Evolutionary conservation across 2,329 filamentous ascomycete species (phyloP).

Genomic region (Paraphoma sp.): DNA sequence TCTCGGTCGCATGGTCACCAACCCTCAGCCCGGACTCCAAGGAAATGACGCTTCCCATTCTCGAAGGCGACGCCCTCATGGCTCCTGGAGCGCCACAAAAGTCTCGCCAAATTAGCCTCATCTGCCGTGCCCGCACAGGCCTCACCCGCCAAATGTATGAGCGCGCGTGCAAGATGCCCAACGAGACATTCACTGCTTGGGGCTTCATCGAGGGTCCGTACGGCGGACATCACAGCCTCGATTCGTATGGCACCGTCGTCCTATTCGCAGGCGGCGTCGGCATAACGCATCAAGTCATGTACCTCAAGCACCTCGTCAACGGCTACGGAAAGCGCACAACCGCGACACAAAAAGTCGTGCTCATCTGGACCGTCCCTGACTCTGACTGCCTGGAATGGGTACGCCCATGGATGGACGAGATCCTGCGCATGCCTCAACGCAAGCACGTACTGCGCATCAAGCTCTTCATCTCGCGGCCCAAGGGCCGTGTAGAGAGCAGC

Average conservation of each 20-base stretch:
- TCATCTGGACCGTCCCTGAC: slow-evolving; percentile 81
- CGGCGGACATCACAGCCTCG: slow-evolving; percentile 71
- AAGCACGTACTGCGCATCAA: slow-evolving; percentile 66
- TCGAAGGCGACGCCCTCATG: slow-evolving; percentile 36
- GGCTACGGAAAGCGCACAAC: slow-evolving; percentile 73
- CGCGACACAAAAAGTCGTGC: slow-evolving; percentile 72
- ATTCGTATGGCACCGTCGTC: slow-evolving; percentile 79
- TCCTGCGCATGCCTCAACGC: slow-evolving; percentile 65
- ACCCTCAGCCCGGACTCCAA: slow-evolving; percentile 38
- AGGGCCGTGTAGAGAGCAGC: slow-evolving; percentile 61
- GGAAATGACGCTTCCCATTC: slow-evolving; percentile 42
- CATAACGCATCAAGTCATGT: slow-evolving; percentile 79
- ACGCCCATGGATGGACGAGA: slow-evolving; percentile 70
- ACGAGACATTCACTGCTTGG: slow-evolving; percentile 66
- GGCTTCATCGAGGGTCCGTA: slow-evolving; percentile 81
- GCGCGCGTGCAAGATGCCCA: slow-evolving; percentile 67
- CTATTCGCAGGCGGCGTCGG: slow-evolving; percentile 83
- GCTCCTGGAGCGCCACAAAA: slow-evolving; percentile 26
- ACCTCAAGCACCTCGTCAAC: slow-evolving; percentile 73
- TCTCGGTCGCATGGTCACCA: slow-evolving; percentile 58
- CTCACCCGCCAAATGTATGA: slow-evolving; percentile 75
- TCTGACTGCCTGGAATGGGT: slow-evolving; percentile 71
- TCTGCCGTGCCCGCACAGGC: slow-evolving; percentile 76
- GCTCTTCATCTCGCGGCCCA: slow-evolving; percentile 68
- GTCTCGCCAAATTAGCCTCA: slow-evolving; percentile 66